phyloP scores from a whole-genome alignment of 345 rosid genomes.

The Citrus sinensis region DNA sequence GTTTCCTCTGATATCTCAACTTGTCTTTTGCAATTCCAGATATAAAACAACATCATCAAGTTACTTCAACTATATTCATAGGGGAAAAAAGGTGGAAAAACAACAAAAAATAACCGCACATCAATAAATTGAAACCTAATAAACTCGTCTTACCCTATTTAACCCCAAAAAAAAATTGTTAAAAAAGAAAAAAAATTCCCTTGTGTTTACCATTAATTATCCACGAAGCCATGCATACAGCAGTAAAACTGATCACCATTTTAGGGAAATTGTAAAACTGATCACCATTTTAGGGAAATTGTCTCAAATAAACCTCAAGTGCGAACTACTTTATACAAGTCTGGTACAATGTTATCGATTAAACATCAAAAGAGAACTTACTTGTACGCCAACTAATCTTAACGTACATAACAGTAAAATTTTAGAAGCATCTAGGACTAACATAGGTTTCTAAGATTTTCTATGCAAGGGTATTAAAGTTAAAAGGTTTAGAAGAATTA shows the following conservation, averaged over 20 bases:
- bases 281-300: background rate
- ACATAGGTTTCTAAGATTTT: background rate
- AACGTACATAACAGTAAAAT: background rate
- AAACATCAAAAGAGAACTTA: background rate
- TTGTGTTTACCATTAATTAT: background rate
- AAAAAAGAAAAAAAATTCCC: background rate
- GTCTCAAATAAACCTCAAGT: background rate
- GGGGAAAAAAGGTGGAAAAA: background rate
- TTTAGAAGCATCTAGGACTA: background rate
- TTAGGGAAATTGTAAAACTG: background rate
- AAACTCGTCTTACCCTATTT: too few species aligned
- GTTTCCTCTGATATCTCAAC: background rate
- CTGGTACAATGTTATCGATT: background rate
- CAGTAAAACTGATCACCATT: background rate
- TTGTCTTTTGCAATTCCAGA: background rate
- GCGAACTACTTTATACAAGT: background rate
- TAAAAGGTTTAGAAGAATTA: background rate
- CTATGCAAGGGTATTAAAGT: slow-evolving; percentile 2
- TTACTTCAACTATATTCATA: background rate
- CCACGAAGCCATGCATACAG: background rate
- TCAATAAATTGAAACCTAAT: too few species aligned
- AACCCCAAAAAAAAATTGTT: too few species aligned
- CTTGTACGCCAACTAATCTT: background rate
- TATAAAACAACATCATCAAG: background rate
- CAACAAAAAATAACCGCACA: background rate